A percentile compares a stretch with the other conserved stretches of the same genome.
Conservation (phyloP, 1,284 basidiomycete genomes). For the Rhodotorula sp. region DNA sequence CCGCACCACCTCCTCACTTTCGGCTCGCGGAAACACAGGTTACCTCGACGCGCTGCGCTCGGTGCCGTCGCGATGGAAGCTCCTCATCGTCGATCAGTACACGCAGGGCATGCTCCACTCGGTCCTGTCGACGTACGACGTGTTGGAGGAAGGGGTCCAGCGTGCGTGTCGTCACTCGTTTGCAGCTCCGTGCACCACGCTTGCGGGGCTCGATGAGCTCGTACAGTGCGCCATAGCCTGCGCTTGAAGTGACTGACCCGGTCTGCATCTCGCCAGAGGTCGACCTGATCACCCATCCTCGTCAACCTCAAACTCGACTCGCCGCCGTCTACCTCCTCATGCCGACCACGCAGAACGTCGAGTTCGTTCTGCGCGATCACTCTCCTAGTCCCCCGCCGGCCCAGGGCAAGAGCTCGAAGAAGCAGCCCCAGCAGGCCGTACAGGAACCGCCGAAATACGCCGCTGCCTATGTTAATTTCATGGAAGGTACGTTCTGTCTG, state of each 20-base stretch:
- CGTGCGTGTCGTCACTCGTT: constrained; percentile 57
- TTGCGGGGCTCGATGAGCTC: too few species aligned
- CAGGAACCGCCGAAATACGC: constrained; percentile 65
- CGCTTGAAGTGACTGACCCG: not conserved
- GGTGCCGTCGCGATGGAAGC: constrained; percentile 69
- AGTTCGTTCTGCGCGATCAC: constrained; percentile 86
- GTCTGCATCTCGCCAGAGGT: constrained; percentile 46
- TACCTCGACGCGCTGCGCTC: constrained; percentile 43
- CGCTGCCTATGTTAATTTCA: constrained; percentile 88
- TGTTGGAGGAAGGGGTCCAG: constrained; percentile 89
- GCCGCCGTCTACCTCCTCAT: constrained; percentile 92
- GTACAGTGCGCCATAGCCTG: too few species aligned
- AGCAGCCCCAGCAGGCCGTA: constrained; percentile 10
- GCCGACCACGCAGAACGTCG: constrained; percentile 90
- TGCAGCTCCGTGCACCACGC: not conserved
- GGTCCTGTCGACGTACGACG: constrained; percentile 88
- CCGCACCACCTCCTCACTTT: not conserved
- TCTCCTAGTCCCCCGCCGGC: constrained; percentile 8
- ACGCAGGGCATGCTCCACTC: constrained; percentile 79
- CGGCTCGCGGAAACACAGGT: constrained; percentile 20
- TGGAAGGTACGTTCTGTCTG: constrained; percentile 68
- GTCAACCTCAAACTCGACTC: constrained; percentile 73
- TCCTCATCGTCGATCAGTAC: constrained; percentile 90
- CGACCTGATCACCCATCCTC: constrained; percentile 52
- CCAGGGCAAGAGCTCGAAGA: constrained; percentile 28